A percentile compares a stretch with the other conserved stretches of the same genome.
Evolutionary conservation across 352 stramenopile genomes (phyloP).

Genomic region (Phytopythium mirpurense): DNA sequence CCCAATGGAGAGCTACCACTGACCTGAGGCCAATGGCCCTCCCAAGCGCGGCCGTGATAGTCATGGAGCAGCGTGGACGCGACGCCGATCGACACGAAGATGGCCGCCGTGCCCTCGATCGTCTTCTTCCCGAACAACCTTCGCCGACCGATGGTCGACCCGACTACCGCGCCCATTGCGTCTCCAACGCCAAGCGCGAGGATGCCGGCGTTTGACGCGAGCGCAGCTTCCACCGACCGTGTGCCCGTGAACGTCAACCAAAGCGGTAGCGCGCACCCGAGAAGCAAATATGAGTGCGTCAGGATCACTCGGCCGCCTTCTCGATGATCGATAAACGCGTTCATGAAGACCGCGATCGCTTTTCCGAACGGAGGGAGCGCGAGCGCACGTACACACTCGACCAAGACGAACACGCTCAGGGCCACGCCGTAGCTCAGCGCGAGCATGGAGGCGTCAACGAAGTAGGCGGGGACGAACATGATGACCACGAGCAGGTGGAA

Average conservation of each 20-base stretch:
- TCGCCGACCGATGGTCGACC: slow-evolving; percentile 39
- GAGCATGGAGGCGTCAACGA: slow-evolving; percentile 49
- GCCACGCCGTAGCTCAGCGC: slow-evolving; percentile 76
- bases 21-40: slow-evolving; percentile 35
- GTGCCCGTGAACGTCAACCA: slow-evolving; percentile 36
- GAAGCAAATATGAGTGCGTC: slow-evolving; percentile 74
- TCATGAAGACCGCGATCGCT: slow-evolving; percentile 53
- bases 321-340: slow-evolving; percentile 69
- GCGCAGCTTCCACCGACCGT: not conserved
- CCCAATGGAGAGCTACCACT: not conserved
- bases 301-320: slow-evolving; percentile 64
- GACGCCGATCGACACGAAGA: slow-evolving; percentile 53
- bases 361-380: slow-evolving; percentile 51
- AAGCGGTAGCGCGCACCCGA: slow-evolving; percentile 67
- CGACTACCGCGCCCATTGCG: slow-evolving; percentile 66
- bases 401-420: slow-evolving; percentile 58
- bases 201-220: slow-evolving; percentile 62
- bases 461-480: slow-evolving; percentile 70
- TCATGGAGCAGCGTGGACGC: slow-evolving; percentile 48
- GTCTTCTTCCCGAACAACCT: slow-evolving; percentile 65
- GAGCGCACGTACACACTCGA: slow-evolving; percentile 62
- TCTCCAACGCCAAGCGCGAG: slow-evolving; percentile 68
- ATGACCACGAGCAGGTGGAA: slow-evolving; percentile 77
- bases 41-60: slow-evolving; percentile 17
- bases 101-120: slow-evolving; percentile 49